These are phyloP conservation scores for Paraleonurus japonicus DNA, from an alignment of 257 asterid genomes.

Conservation along the genomic window DNA sequence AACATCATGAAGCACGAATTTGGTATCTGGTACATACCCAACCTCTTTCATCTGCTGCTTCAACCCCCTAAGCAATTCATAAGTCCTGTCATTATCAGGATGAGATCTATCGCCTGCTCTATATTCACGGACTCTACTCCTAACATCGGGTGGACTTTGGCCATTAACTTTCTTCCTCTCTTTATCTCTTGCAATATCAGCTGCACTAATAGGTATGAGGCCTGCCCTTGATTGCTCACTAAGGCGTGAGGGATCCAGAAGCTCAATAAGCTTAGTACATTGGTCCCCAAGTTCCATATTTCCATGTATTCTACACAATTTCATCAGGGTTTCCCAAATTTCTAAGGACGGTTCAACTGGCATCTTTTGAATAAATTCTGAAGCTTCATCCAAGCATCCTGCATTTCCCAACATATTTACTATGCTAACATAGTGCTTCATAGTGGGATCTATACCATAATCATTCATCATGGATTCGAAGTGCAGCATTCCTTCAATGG, in stretches of 20 bases:
- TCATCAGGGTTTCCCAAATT: slow-evolving; percentile 73
- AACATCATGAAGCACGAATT: slow-evolving; percentile 83
- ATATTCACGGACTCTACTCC: slow-evolving; percentile 63
- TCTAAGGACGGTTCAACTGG: slow-evolving; percentile 55
- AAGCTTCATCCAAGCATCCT: slow-evolving; percentile 75
- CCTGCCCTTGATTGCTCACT: slow-evolving; percentile 70
- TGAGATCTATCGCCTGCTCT: slow-evolving; percentile 88
- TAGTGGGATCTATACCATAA: slow-evolving; percentile 55
- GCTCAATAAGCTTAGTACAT: slow-evolving; percentile 61
- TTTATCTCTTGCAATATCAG: slow-evolving; percentile 53
- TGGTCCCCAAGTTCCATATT: slow-evolving; percentile 69
- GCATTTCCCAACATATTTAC: slow-evolving; percentile 73
- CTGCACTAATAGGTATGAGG: slow-evolving; percentile 51
- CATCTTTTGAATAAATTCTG: slow-evolving; percentile 72
- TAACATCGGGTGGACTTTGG: slow-evolving; percentile 50
- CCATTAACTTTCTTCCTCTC: slow-evolving; percentile 47
- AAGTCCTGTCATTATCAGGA: slow-evolving; percentile 62
- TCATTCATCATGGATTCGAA: slow-evolving; percentile 72
- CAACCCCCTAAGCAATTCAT: slow-evolving; percentile 57
- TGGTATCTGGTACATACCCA: slow-evolving; percentile 72
- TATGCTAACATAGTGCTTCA: slow-evolving; percentile 66
- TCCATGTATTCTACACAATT: slow-evolving; percentile 68
- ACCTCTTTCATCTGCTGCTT: slow-evolving; percentile 75
- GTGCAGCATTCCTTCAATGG: slow-evolving; percentile 68
- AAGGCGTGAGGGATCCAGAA: slow-evolving; percentile 57